phyloP scores from a whole-genome alignment of 495 filamentous ascomycete genomes.

The Aspergillus sclerotioniger region DNA sequence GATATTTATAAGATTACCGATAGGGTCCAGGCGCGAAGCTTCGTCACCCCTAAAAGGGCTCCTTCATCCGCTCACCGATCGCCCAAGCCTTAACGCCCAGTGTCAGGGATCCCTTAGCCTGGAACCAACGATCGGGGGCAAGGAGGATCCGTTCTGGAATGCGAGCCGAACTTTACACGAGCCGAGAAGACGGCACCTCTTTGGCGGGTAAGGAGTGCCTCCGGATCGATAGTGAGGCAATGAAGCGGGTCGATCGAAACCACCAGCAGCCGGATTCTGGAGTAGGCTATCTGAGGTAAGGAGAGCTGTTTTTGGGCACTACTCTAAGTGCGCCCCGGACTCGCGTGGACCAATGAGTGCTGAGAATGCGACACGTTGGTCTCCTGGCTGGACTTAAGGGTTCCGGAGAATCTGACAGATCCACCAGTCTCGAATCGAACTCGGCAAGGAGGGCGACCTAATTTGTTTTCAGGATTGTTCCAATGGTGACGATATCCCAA shows the following conservation, averaged over 20 bases:
- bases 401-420: conserved; percentile 18
- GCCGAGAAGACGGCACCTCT: conserved; percentile 20
- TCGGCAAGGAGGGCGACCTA: conserved; percentile 28
- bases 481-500: conserved; percentile 11
- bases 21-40: conserved; percentile 9
- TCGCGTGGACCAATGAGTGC: conserved; percentile 19
- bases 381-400: conserved; percentile 16
- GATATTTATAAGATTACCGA: conserved; percentile 17
- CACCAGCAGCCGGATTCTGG: conserved; percentile 8
- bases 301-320: conserved; percentile 6
- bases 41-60: conserved; percentile 13
- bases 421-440: conserved; percentile 16
- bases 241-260: conserved; percentile 18
- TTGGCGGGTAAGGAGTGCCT: conserved; percentile 18
- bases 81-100: conserved; percentile 9
- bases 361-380: conserved; percentile 21
- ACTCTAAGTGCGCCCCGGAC: conserved; percentile 12
- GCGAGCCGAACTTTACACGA: conserved; percentile 23
- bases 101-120: neutral
- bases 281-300: conserved; percentile 12
- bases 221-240: conserved; percentile 25
- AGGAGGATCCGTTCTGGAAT: conserved; percentile 25
- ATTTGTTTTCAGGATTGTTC: conserved; percentile 11
- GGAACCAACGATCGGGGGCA: conserved; percentile 13
- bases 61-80: conserved; percentile 10